Percentiles rank a stretch among this genome's conserved stretches.
phyloP scores from a whole-genome alignment of 352 stramenopile species.

The Pythium coloratum region DNA sequence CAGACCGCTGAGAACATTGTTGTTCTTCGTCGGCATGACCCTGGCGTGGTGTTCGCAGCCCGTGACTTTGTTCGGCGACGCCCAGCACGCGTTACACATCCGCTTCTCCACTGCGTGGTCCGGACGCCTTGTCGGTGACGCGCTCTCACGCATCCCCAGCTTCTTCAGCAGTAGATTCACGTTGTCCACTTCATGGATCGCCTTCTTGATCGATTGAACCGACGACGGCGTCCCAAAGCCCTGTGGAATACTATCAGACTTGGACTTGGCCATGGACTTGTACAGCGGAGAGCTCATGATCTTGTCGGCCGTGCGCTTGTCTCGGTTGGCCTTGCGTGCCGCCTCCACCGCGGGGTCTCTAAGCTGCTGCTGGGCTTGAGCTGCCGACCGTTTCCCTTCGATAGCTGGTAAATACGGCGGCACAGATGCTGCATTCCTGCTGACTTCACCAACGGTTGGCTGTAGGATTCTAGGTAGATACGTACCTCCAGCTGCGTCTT shows the following conservation, averaged over 20 bases:
- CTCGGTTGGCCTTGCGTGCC: constrained; percentile 31
- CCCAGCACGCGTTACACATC: constrained; percentile 85
- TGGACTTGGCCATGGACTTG: constrained; percentile 66
- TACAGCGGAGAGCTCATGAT: constrained; percentile 72
- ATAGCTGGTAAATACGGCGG: constrained; percentile 38
- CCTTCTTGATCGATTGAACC: constrained; percentile 49
- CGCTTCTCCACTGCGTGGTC: constrained; percentile 74
- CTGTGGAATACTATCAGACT: constrained; percentile 26
- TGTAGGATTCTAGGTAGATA: constrained; percentile 15
- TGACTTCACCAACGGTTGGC: not conserved
- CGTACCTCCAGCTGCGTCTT: not conserved
- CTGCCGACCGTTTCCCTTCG: not conserved
- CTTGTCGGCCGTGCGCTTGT: constrained; percentile 45
- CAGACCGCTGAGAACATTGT: constrained; percentile 47
- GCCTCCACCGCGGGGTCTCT: constrained; percentile 15
- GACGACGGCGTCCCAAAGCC: constrained; percentile 27
- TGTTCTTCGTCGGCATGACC: constrained; percentile 32
- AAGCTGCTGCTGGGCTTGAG: constrained; percentile 11
- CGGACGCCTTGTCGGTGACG: constrained; percentile 37
- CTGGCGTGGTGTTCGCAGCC: constrained; percentile 63
- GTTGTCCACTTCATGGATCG: constrained; percentile 70
- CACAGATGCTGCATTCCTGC: constrained; percentile 6
- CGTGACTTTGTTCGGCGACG: constrained; percentile 52
- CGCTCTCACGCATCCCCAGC: constrained; percentile 54
- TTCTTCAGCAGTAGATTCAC: constrained; percentile 69